Base-by-base conservation (phyloP, 2,329 filamentous ascomycete genomes). In the Clarireedia paspali region DNA sequence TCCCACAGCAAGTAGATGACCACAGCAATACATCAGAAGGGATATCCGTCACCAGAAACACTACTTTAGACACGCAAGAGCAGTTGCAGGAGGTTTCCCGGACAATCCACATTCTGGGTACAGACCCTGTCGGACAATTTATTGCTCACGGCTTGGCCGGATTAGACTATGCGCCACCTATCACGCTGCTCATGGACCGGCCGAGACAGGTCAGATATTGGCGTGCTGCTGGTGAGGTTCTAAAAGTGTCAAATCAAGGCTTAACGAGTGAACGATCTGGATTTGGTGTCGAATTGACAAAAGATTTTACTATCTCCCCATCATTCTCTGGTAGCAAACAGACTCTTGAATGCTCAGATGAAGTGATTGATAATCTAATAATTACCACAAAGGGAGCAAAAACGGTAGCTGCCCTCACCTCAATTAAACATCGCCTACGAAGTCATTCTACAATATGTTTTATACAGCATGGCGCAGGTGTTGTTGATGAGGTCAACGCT, bases 381-480 rank as follows among this genome's bases (percentile, higher is more conserved):
- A 76, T 94, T 20, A 82, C 85, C 1, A 83, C 82, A 24, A 84
- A 85, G 66, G 78, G 85, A 1, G 73, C 79, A 10, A 68, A 76
- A 38, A 83, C 83, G 0, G 67, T 82, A 27, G 66, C 73, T 7
- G 82, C 84, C 1, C 67, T 95, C 24, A 66, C 74, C 3, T 72
- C 76, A 0, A 74, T 94, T 54, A 79, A 77, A 54, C 78, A 89
- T 64, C 81, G 89, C 9, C 72, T 95, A n/a, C 77, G 80, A 45
- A 74, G 79, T 2, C 74, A 82, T 27, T 89, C 87, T 1, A 88
- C 89, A 0, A 79, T 96, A 6, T 83, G 88, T 57, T 80, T 95
- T 55, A 70, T 95, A 55, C 87, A 90, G 56, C 88, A 92, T 60
- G 90, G 91, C 1, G 81, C 97, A 70, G 92, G 94, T 0, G 75